Evolutionary conservation across 2,329 filamentous ascomycete species (phyloP), one percentile per base, ranked within the genome.

Genomic region (Aspergillus puulaauensis): DNA sequence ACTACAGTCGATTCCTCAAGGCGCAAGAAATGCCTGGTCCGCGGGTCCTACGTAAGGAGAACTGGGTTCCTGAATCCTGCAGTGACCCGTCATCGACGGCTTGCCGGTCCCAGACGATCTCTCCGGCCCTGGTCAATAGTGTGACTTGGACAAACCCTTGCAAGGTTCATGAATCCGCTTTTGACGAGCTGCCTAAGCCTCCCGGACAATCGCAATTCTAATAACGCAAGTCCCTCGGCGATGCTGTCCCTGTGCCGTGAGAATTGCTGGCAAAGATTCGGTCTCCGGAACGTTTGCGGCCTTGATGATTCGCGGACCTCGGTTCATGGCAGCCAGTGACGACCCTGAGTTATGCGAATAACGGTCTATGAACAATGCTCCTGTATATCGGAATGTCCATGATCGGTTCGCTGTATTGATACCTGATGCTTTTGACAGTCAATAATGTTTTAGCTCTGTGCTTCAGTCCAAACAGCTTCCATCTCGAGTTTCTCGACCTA

Each of bases 91-190:
- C 27, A 14, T 46, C 6, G 31, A 56, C 54, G 54, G 54, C 54
- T 56, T 56, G 54, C 54, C 54, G 54, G 54, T 51, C 21, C 39
- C 37, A 49, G 45, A 50, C 24, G 41, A 53, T 53, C 27, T 27
- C 41, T 41, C 37, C 45, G 45, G 33, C 43, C 33, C 17, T 15
- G 7, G 33, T 47, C 46, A 43, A 27, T 48, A 48, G 14, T 21
- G 24, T 31, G 19, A 40, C 33, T 47, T 17, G 40, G n/a, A 41
- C 33, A 24, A n/a, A 21, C 41, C 41, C 19, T 39, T 27, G 31
- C 31, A 46, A 46, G 31, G 39, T 17, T 43, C 31, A 44, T 45
- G 31, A 4, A 27, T 51, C 31, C 39, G 23, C 23, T 52, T 41
- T 44, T 31, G 19, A 17, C 7, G 31, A 31, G 19, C 31, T n/a